Evolutionary conservation across 2,329 filamentous ascomycete genomes (phyloP).

Genomic region (Samsoniella hepiali): DNA sequence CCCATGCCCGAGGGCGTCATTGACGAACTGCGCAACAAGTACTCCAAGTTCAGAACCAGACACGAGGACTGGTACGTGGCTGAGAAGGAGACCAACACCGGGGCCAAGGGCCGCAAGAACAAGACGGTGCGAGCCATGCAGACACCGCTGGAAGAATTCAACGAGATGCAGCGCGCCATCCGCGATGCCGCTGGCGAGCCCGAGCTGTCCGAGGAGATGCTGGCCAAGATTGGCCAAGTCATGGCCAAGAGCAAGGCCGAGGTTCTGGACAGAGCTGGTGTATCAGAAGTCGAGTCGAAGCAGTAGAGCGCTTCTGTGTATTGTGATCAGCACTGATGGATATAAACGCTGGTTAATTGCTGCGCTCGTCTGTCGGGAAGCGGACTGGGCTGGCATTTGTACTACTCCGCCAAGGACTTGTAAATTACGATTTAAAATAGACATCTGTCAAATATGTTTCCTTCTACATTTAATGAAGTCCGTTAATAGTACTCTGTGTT

Average conservation of each 20-base stretch:
- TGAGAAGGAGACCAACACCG: slow-evolving; percentile 59
- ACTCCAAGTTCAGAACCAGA: slow-evolving; percentile 74
- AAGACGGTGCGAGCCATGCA: slow-evolving; percentile 40
- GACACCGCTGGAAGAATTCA: slow-evolving; percentile 58
- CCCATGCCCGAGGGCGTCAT: slow-evolving; percentile 78
- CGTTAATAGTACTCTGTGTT: not conserved
- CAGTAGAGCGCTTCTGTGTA: slow-evolving; percentile 9
- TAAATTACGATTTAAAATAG: slow-evolving; percentile 19
- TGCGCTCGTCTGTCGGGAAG: not conserved
- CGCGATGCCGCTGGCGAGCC: slow-evolving; percentile 54
- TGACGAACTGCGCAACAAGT: slow-evolving; percentile 82
- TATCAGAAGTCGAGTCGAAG: slow-evolving; percentile 30
- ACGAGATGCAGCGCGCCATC: slow-evolving; percentile 50
- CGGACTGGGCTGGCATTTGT: slow-evolving; percentile 2
- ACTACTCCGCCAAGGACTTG: slow-evolving; percentile 12
- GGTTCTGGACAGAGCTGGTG: slow-evolving; percentile 37
- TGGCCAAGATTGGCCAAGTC: slow-evolving; percentile 59
- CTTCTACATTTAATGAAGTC: not conserved
- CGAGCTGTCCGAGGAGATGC: slow-evolving; percentile 54
- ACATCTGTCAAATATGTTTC: slow-evolving; percentile 8
- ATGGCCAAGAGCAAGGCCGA: slow-evolving; percentile 53
- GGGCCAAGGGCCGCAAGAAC: slow-evolving; percentile 36
- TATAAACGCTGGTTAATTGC: slow-evolving; percentile 1
- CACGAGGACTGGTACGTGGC: slow-evolving; percentile 73
- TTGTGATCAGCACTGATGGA: not conserved